Base-by-base conservation (phyloP, 2,329 filamentous ascomycete species). In the Fonsecaea erecta region DNA sequence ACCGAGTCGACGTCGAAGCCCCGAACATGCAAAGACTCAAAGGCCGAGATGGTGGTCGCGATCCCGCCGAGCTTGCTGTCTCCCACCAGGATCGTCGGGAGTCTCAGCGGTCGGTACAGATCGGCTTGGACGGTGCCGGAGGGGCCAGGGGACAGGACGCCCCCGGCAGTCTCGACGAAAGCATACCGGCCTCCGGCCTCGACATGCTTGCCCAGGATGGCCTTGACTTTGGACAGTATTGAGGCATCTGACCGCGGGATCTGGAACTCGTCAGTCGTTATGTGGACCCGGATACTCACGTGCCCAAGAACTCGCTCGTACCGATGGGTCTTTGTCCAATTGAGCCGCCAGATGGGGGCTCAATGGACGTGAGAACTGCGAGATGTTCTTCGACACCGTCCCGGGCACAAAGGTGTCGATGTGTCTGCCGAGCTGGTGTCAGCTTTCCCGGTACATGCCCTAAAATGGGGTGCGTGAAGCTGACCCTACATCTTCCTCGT, bases 141-240 rank as follows among this genome's bases (percentile, higher is more conserved):
- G 0, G 91, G 92, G 0, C 86, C 86, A 0, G 92, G 92, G 0
- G 91, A 94, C 67, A 94, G 87, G 0, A 94, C 90, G 0, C 92
- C 92, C 0, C 91, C 92, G 1, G 92, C 91, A 1, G 92, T 95
- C 75, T 96, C 92, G 52, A 95, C 81, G 53, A 96, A 83, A 0
- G 90, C 52, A 79, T 70, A 57, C 72, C 73, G 53, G 64, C 73
- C 61, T 63, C 70, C 30, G 80, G 73, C 70, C 40, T 54, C 55
- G n/a, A 60, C 65, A 37, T 72, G 70, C 21, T 72, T 71, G 21
- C 76, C 73, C 21, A 83, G 74, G 5, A 80, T 77, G 37, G 78
- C 73, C 54, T 82, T 79, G 34, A 88, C 80, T 7, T 78, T 77
- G 1, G 76, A 72, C 3, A 88, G 73, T 1, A 90, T 79, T 1